A percentile compares a stretch with the other conserved stretches of the same genome.
These are phyloP conservation scores for Lasiosphaeria hispida DNA, from an alignment of 495 filamentous ascomycete genomes.

Conservation along the genomic window DNA sequence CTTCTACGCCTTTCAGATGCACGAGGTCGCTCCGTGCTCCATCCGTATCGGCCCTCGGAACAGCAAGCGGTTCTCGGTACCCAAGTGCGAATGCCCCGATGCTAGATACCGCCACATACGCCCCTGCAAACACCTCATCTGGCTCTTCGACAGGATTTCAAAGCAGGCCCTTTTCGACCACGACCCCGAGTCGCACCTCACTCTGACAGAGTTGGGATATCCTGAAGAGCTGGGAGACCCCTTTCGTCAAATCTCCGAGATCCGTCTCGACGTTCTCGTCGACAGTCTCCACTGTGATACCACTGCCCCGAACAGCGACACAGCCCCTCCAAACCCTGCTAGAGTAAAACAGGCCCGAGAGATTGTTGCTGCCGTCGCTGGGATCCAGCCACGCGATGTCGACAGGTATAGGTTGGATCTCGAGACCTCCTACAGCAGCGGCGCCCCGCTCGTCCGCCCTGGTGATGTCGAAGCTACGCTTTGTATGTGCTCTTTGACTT, in stretches of 20 bases:
- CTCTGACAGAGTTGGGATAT: slow-evolving; percentile 36
- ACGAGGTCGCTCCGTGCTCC: slow-evolving; percentile 45
- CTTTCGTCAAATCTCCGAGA: slow-evolving; percentile 40
- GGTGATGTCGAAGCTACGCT: slow-evolving; percentile 47
- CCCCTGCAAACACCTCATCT: slow-evolving; percentile 49
- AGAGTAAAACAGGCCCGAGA: slow-evolving; percentile 43
- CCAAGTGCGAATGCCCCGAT: slow-evolving; percentile 42
- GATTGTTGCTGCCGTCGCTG: slow-evolving; percentile 41
- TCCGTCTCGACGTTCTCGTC: slow-evolving; percentile 45
- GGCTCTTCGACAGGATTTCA: slow-evolving; percentile 46
- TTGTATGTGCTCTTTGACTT: slow-evolving; percentile 3
- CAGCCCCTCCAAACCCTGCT: slow-evolving; percentile 21
- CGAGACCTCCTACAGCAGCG: slow-evolving; percentile 22
- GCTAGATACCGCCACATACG: slow-evolving; percentile 21
- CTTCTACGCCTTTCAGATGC: slow-evolving; percentile 48
- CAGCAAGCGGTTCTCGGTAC: slow-evolving; percentile 33
- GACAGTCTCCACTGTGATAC: slow-evolving; percentile 44
- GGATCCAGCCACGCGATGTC: slow-evolving; percentile 30
- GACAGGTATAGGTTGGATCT: slow-evolving; percentile 42
- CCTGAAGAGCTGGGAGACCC: slow-evolving; percentile 42
- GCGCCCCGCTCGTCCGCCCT: slow-evolving; percentile 24
- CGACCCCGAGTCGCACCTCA: slow-evolving; percentile 34
- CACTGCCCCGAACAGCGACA: slow-evolving; percentile 32
- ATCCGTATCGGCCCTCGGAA: slow-evolving; percentile 39
- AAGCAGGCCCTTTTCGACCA: slow-evolving; percentile 38